Percentiles rank a stretch among this genome's conserved stretches.
These are phyloP conservation scores for Ogataea corticis DNA, from an alignment of 805 yeast genomes.

Conservation along the genomic window DNA sequence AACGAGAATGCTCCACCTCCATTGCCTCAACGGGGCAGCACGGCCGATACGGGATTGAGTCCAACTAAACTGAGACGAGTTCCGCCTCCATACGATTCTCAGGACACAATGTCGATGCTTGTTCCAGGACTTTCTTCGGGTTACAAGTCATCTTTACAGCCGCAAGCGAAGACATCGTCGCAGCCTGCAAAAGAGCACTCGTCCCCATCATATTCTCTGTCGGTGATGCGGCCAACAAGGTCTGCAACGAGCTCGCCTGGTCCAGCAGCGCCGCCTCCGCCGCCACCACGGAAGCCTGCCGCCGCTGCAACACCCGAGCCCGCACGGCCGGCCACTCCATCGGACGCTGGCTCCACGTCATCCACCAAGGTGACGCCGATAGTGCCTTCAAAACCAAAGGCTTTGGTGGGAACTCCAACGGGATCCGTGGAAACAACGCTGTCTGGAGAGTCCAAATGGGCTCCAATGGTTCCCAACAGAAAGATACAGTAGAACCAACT, in stretches of 20 bases:
- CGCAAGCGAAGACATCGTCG: not conserved
- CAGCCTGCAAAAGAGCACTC: not conserved
- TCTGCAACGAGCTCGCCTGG: constrained; percentile 31
- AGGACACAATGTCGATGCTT: constrained; percentile 21
- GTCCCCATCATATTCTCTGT: constrained; percentile 13
- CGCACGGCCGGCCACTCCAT: constrained; percentile 3
- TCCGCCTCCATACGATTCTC: constrained; percentile 27
- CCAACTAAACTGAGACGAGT: constrained; percentile 22
- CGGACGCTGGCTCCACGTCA: constrained; percentile 2
- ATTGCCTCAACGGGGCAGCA: constrained; percentile 16
- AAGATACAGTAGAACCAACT: constrained; percentile 6
- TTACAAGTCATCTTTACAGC: constrained; percentile 12
- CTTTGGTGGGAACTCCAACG: constrained; percentile 20
- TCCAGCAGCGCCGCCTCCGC: constrained; percentile 29
- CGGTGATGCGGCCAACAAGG: constrained; percentile 34
- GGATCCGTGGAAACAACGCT: constrained; percentile 4
- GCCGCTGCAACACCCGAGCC: not conserved
- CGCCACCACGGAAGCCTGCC: constrained; percentile 27
- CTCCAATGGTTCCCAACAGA: constrained; percentile 35
- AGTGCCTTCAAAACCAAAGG: constrained; percentile 34
- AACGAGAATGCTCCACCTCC: constrained; percentile 18
- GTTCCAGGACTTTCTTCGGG: constrained; percentile 26
- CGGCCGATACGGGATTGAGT: constrained; percentile 14
- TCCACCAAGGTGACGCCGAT: constrained; percentile 31
- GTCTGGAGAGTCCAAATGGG: constrained; percentile 21